These are phyloP conservation scores for Gossypium australe DNA, from an alignment of 345 rosid genomes.

Conservation along the genomic window DNA sequence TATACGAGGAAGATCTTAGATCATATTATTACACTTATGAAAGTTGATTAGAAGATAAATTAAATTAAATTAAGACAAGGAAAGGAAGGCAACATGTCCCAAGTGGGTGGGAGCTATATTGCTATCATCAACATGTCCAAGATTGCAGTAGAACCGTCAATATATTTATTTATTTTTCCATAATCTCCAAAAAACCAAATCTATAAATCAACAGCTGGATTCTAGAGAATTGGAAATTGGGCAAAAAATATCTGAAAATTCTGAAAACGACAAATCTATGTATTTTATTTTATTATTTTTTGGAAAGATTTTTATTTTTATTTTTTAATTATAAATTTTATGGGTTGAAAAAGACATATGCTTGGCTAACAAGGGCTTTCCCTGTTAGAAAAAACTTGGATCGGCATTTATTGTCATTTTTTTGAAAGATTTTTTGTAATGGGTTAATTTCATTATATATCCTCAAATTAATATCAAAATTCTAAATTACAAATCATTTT, in stretches of 20 bases:
- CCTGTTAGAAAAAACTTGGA: constrained; percentile 17
- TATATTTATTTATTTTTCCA: neutral
- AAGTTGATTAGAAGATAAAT: too few relatives aligned
- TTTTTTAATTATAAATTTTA: neutral
- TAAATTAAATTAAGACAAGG: too few relatives aligned
- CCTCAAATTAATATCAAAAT: too few relatives aligned
- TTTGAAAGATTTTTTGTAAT: too few relatives aligned
- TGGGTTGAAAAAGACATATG: constrained; percentile 23
- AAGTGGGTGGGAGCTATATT: constrained; percentile 2
- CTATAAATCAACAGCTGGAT: neutral
- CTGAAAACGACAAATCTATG: too few relatives aligned
- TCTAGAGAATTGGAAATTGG: neutral
- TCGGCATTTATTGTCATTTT: too few relatives aligned
- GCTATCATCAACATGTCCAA: neutral
- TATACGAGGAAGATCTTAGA: too few relatives aligned
- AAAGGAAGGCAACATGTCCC: neutral
- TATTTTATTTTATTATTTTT: too few relatives aligned
- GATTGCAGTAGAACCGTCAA: neutral
- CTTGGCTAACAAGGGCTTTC: constrained; percentile 10
- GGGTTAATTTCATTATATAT: too few relatives aligned
- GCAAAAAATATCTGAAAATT: neutral
- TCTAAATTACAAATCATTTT: too few relatives aligned
- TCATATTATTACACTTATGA: too few relatives aligned
- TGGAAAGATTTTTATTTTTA: neutral
- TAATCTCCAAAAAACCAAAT: neutral